These are phyloP conservation scores for Ampelocalamus luodianensis DNA, from an alignment of 176 grass and related monocot genomes.

Conservation along the genomic window DNA sequence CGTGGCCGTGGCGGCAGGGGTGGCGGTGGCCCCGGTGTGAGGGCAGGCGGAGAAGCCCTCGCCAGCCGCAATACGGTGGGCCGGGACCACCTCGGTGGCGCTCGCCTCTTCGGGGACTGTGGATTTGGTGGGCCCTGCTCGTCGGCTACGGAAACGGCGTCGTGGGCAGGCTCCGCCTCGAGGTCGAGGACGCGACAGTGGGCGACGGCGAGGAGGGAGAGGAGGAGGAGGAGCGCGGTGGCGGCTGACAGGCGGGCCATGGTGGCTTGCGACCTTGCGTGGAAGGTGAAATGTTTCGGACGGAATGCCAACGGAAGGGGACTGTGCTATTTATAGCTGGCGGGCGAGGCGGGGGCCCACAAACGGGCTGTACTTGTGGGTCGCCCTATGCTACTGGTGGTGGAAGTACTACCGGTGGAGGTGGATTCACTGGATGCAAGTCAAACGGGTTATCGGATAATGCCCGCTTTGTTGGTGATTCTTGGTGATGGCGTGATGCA, in stretches of 20 bases:
- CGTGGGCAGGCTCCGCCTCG: neutral
- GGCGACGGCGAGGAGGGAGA: conserved; percentile 48
- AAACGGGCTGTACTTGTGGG: neutral
- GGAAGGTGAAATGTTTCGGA: neutral
- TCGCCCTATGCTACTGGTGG: too few species aligned
- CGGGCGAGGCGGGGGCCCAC: neutral
- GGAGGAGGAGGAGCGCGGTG: conserved; percentile 30
- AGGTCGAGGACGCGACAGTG: conserved; percentile 21
- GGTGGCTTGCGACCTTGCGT: neutral
- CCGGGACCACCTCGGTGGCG: neutral
- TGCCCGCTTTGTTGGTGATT: too few species aligned
- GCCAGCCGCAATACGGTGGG: neutral
- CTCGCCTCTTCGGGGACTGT: neutral
- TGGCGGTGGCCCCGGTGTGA: conserved; percentile 25
- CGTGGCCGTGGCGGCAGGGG: conserved; percentile 28
- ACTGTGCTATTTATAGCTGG: neutral
- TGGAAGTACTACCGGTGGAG: neutral
- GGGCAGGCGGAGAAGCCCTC: conserved; percentile 15
- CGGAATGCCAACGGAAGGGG: neutral
- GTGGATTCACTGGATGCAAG: neutral
- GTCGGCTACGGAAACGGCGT: too few species aligned
- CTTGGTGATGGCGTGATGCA: too few species aligned
- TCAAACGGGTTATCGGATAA: too few species aligned
- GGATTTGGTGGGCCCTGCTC: neutral
- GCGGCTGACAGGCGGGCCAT: conserved; percentile 55